Base-by-base conservation (phyloP, 805 yeast species). In the Saccharomycodes ludwigii region DNA sequence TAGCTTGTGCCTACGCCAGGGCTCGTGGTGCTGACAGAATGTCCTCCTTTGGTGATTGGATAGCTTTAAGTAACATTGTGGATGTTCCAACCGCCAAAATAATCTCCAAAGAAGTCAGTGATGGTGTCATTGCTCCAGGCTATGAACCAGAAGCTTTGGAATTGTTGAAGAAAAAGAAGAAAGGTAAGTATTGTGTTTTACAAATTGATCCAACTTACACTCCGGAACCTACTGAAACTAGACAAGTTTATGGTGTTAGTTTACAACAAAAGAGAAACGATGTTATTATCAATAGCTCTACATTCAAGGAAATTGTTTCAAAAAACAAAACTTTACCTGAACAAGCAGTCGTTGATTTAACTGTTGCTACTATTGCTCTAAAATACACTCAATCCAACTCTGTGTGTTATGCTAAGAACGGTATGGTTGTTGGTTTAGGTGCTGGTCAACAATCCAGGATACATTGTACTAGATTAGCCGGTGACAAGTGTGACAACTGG, bases 1-100 rank as follows among this genome's bases (percentile, higher is more conserved):
- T 91, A 54, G 98, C 98, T 41, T 80, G 81, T 54, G 98, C 98
- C 36, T 91, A 91, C 53, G 98, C 98, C 23, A 82, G 97, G 65
- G 98, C 98, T 35, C 82, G 98, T 63, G 98, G 98, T 60, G 98
- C 98, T 46, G 98, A 91, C 64, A 79, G 98, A 72, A 91, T 91
- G 98, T 86, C 96, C 5, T 82, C 95, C 10, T 91, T 91, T 56
- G 98, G 98, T 56, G 98, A 91, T 63, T 91, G 85, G 70, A 91
- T 91, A 52, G 98, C 98, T 29, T 69, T 91, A 43, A 85, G 96
- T 40, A 88, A 88, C 69, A 82, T 81, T 60, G 98, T 91, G 45
- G 98, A 91, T 59, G 66, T 80, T 33, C 84, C 95, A 53, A 91
- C 98, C 38, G 98, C 98, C 34, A 79, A 81, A 61, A 88, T 91